Evolutionary conservation across 164 flowering plant genomes (phyloP).

Genomic region (Vitis amurensis): DNA sequence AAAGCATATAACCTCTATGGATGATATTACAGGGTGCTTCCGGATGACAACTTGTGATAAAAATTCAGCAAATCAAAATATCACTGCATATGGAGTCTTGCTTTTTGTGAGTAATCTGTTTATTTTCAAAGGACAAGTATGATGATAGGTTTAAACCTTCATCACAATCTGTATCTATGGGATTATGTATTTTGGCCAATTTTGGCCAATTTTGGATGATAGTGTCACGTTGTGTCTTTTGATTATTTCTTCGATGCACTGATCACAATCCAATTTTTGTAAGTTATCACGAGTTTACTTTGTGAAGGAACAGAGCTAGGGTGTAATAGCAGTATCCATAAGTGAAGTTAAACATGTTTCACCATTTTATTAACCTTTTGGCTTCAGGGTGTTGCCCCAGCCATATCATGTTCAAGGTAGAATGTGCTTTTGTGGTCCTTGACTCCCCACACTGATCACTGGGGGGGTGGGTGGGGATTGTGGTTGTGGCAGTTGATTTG

Average conservation of each 20-base stretch:
- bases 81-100: slow-evolving; percentile 63
- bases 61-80: slow-evolving; percentile 57
- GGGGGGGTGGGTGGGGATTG: too few relatives aligned
- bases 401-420: background rate
- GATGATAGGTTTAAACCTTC: background rate
- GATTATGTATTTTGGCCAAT: background rate
- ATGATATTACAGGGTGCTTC: slow-evolving; percentile 52
- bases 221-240: background rate
- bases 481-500: too few relatives aligned
- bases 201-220: background rate
- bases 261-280: background rate
- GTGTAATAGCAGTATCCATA: background rate
- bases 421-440: background rate
- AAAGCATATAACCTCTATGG: slow-evolving; percentile 7
- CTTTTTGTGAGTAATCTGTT: slow-evolving; percentile 48
- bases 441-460: too few relatives aligned
- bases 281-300: too few relatives aligned
- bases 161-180: background rate
- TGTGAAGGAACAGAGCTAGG: background rate
- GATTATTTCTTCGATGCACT: background rate
- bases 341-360: background rate
- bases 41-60: slow-evolving; percentile 48
- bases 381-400: background rate
- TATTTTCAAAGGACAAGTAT: background rate
- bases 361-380: background rate